Evolutionary conservation across 345 rosid species (phyloP).

Genomic region (Pistacia atlantica): DNA sequence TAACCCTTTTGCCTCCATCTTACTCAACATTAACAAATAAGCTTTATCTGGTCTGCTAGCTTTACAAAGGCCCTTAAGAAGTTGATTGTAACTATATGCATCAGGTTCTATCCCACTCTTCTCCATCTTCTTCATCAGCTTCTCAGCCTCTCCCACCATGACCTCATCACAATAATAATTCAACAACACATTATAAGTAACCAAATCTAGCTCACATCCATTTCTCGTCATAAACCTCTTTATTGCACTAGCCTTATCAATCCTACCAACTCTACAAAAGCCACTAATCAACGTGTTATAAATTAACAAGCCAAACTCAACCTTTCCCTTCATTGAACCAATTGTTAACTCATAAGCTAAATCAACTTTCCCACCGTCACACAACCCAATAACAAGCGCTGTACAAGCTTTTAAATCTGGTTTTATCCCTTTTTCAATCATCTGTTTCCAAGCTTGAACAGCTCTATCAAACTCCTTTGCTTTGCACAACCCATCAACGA

Average conservation of each 20-base stretch:
- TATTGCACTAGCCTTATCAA: constrained; percentile 75
- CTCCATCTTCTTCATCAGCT: constrained; percentile 66
- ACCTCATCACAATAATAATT: constrained; percentile 65
- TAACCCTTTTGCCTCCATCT: constrained; percentile 71
- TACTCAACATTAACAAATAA: constrained; percentile 50
- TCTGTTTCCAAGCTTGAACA: constrained; percentile 61
- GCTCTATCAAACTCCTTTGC: constrained; percentile 54
- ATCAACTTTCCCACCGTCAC: constrained; percentile 74
- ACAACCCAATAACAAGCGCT: constrained; percentile 68
- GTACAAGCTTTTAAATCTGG: constrained; percentile 70
- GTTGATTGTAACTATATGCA: constrained; percentile 78
- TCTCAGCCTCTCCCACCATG: constrained; percentile 66
- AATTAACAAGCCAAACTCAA: constrained; percentile 58
- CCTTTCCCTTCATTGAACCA: constrained; percentile 59
- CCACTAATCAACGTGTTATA: constrained; percentile 83
- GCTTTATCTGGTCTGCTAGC: constrained; percentile 56
- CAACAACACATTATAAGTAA: constrained; percentile 78
- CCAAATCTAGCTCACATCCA: constrained; percentile 72
- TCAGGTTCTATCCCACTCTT: constrained; percentile 75
- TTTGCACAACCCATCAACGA: constrained; percentile 70
- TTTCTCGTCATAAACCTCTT: constrained; percentile 71
- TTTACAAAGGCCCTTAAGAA: constrained; percentile 79
- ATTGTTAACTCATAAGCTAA: constrained; percentile 83
- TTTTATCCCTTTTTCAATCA: constrained; percentile 56
- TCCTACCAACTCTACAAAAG: constrained; percentile 71